Percentiles rank a stretch among this genome's conserved stretches.
Evolutionary conservation across 2,329 filamentous ascomycete species (phyloP).

Genomic region (Dactylellina sp.): DNA sequence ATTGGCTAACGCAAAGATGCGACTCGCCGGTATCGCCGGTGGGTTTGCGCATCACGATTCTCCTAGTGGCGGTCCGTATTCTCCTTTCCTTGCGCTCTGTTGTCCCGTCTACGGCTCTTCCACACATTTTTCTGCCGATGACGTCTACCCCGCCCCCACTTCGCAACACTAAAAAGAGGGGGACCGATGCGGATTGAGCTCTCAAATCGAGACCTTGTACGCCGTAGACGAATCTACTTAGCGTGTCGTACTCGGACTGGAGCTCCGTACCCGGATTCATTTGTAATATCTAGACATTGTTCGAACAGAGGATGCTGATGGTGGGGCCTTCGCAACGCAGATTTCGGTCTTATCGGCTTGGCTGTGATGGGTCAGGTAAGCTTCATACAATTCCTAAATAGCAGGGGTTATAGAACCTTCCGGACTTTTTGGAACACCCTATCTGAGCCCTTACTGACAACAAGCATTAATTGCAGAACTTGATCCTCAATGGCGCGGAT

Average conservation of each 20-base stretch:
- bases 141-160: slow-evolving; percentile 54
- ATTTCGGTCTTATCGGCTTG: slow-evolving; percentile 92
- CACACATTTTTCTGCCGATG: slow-evolving; percentile 29
- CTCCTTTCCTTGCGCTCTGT: slow-evolving; percentile 18
- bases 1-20: slow-evolving; percentile 60
- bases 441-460: slow-evolving; percentile 20
- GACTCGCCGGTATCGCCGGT: slow-evolving; percentile 60
- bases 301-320: slow-evolving; percentile 41
- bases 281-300: slow-evolving; percentile 27
- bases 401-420: slow-evolving; percentile 14
- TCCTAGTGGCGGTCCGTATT: slow-evolving; percentile 61
- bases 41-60: slow-evolving; percentile 58
- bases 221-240: background rate
- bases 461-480: slow-evolving; percentile 71
- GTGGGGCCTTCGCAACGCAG: slow-evolving; percentile 63
- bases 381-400: slow-evolving; percentile 64
- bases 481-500: slow-evolving; percentile 90
- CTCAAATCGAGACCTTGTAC: slow-evolving; percentile 33
- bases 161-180: slow-evolving; percentile 21
- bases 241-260: slow-evolving; percentile 14
- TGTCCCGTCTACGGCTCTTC: slow-evolving; percentile 4
- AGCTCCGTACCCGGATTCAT: slow-evolving; percentile 21
- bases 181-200: slow-evolving; percentile 16
- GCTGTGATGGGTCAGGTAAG: slow-evolving; percentile 77
- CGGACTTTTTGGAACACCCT: slow-evolving; percentile 41